Conservation (phyloP, 306 rosid species). For the Fragaria nilgerrensis region DNA sequence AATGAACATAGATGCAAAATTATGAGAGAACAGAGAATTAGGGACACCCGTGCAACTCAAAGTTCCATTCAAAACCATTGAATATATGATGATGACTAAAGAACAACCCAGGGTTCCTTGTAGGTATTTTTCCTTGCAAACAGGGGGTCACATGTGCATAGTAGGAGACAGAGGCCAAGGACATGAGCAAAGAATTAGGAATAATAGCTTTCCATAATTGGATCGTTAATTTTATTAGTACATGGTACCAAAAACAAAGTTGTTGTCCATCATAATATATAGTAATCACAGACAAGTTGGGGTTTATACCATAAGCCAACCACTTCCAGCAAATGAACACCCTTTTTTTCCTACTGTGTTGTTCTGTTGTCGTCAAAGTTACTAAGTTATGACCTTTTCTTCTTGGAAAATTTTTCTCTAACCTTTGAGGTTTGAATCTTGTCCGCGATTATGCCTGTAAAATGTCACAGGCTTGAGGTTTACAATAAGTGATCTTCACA, state of each 20-base stretch:
- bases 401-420: background rate
- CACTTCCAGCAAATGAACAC: slow-evolving; percentile 3
- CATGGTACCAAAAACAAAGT: background rate
- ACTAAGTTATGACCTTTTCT: background rate
- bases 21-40: background rate
- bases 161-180: background rate
- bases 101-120: too few species aligned
- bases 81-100: background rate
- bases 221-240: background rate
- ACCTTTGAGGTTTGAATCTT: background rate
- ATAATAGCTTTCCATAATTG: background rate
- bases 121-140: too few species aligned
- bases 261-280: background rate
- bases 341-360: background rate
- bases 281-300: background rate
- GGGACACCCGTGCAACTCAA: background rate
- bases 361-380: background rate
- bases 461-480: too few species aligned
- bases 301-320: background rate
- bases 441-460: too few species aligned
- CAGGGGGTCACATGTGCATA: background rate
- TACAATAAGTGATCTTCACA: background rate
- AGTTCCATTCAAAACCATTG: background rate
- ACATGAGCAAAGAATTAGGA: background rate
- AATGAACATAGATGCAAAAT: background rate